Base-by-base conservation (phyloP, 768 basidiomycete species). In the Suillus luteus region DNA sequence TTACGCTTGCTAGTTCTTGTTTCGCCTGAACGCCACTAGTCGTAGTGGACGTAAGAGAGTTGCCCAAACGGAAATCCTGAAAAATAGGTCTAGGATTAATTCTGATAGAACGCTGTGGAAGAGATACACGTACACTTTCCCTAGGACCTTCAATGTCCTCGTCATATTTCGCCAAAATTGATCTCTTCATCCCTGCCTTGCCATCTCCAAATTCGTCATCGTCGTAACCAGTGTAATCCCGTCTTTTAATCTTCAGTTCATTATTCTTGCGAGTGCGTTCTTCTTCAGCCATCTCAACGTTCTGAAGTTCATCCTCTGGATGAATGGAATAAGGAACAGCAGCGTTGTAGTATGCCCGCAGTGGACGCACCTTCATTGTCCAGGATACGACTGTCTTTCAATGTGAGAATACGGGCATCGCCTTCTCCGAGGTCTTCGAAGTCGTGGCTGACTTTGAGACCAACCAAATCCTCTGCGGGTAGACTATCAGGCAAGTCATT, bases 281-380 rank as follows among this genome's bases (percentile, higher is more conserved):
- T 59, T 85, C 87, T 73, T 97, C 96, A 0, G 93, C 95, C 84
- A 99, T 86, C 70, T 97, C 94, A 61, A 97, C 82, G 68, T 99
- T 98, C 79, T 97, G 92, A 15, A 99, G 84, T 76, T 96, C 97
- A 76, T 99, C 97, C 90, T 99, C 97, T 96, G 72, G 11, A 67
- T 12, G 62, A 11, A n/a, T 54, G 49, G 33, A 38, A 19, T 27
- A 43, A 3, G 27, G n/a, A 38, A 33, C 48, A 61, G 22, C 4
- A 62, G 48, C 24, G 27, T 24, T 40, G 27, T 57, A 48, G 43
- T 1, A 3, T 5, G 43, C 4, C 10, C 31, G 17, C 3, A 41
- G n/a, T 8, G 27, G 24, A 40, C 1, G 22, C 62, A 92, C 95
- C 96, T 84, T 98, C 95, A 65, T 95, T 91, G 71, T 95, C 96